Conservation (phyloP, 805 yeast species). For the Candida andamanensis region DNA sequence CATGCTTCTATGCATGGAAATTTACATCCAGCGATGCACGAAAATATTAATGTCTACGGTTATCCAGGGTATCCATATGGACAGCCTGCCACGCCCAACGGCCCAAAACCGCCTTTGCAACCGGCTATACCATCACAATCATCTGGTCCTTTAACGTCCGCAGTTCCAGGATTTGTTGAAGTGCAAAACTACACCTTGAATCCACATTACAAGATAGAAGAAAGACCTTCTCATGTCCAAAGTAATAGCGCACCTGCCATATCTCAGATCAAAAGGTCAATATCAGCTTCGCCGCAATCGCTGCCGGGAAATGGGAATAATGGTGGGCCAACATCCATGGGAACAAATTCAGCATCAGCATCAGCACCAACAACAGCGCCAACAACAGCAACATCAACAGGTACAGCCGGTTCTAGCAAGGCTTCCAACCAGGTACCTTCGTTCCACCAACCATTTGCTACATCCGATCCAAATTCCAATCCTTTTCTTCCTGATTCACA, state of each 20-base stretch:
- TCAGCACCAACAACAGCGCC: neutral
- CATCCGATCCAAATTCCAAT: slow-evolving; percentile 5
- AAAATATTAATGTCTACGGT: slow-evolving; percentile 11
- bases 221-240: too few relatives aligned
- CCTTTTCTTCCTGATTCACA: slow-evolving; percentile 2
- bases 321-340: neutral
- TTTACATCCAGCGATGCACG: slow-evolving; percentile 8
- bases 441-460: slow-evolving; percentile 6
- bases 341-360: neutral
- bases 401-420: slow-evolving; percentile 14
- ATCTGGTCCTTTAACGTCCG: neutral
- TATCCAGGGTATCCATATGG: too few relatives aligned
- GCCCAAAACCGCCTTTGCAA: neutral
- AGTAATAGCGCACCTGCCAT: too few relatives aligned
- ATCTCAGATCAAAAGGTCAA: too few relatives aligned
- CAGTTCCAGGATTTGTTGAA: too few relatives aligned
- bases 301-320: slow-evolving; percentile 2
- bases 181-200: slow-evolving; percentile 30
- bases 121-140: slow-evolving; percentile 15
- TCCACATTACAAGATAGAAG: slow-evolving; percentile 33
- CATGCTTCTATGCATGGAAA: neutral
- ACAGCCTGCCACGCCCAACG: too few relatives aligned
- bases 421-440: slow-evolving; percentile 12
- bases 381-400: slow-evolving; percentile 2
- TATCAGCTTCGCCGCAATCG: too few relatives aligned